These are phyloP conservation scores for Populus nigra DNA, from an alignment of 345 rosid species.

Conservation along the genomic window DNA sequence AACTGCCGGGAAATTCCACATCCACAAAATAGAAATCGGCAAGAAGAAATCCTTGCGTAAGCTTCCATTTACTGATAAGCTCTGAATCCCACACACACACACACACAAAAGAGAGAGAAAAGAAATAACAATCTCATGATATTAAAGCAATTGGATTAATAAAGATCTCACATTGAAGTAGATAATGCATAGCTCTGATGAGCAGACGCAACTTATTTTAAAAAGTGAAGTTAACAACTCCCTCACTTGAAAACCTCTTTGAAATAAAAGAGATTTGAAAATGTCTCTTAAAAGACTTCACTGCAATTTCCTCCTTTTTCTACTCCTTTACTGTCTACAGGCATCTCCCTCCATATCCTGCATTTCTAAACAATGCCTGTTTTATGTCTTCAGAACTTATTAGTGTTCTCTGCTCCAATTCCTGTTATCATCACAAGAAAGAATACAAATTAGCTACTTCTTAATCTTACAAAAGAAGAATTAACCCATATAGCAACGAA, in stretches of 20 bases:
- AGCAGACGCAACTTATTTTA: constrained; percentile 11
- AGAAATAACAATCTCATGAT: background rate
- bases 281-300: background rate
- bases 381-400: constrained; percentile 25
- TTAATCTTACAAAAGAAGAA: background rate
- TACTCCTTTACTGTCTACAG: background rate
- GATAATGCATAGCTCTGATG: constrained; percentile 14
- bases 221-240: constrained; percentile 9
- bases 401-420: constrained; percentile 16
- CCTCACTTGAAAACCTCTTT: constrained; percentile 5
- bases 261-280: constrained; percentile 13
- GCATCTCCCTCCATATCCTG: constrained; percentile 33
- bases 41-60: background rate
- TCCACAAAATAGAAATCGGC: background rate
- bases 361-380: constrained; percentile 23
- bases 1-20: background rate
- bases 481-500: background rate
- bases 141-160: constrained; percentile 2
- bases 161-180: constrained; percentile 3
- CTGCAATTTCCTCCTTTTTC: background rate
- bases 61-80: background rate
- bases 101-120: background rate
- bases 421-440: constrained; percentile 3
- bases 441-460: background rate
- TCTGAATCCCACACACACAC: no score